Conservation (phyloP, 1,139 yeast genomes). For the Nakaseomyces bracarensis region DNA sequence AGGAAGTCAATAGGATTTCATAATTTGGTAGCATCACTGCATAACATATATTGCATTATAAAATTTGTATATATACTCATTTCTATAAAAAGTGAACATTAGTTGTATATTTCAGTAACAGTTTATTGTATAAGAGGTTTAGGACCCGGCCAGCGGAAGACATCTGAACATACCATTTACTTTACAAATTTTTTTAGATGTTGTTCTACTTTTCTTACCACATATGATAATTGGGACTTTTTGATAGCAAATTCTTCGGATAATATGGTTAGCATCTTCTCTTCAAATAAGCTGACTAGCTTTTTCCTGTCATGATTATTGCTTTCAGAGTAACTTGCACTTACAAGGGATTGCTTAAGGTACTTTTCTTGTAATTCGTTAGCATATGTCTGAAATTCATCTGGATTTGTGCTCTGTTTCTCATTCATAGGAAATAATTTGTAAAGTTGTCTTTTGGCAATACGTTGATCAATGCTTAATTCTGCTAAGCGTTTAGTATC, state of each 20-base stretch:
- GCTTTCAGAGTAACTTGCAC: not conserved
- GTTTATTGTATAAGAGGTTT: not conserved
- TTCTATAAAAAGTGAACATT: not conserved
- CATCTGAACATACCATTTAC: not conserved
- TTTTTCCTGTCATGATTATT: conserved; percentile 8
- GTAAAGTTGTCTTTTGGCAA: conserved; percentile 26
- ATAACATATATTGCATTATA: not conserved
- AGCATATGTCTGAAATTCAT: conserved; percentile 12
- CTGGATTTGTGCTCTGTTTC: not conserved
- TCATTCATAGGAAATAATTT: conserved; percentile 23
- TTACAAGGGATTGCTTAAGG: conserved; percentile 2
- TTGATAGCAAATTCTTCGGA: conserved; percentile 17
- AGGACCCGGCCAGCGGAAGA: not conserved
- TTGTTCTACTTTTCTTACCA: conserved; percentile 14
- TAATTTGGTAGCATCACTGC: not conserved
- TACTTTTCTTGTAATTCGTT: conserved; percentile 24
- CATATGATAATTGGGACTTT: conserved; percentile 11
- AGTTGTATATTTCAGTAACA: no score
- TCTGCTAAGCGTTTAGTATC: conserved; percentile 5
- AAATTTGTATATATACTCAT: not conserved
- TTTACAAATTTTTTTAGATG: conserved; percentile 3
- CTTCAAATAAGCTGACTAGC: conserved; percentile 15
- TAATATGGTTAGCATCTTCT: conserved; percentile 12
- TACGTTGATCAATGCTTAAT: conserved; percentile 25
- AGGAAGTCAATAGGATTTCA: conserved; percentile 21